phyloP scores from a whole-genome alignment of 768 basidiomycete species.

The Pleurotus pulmonarius region DNA sequence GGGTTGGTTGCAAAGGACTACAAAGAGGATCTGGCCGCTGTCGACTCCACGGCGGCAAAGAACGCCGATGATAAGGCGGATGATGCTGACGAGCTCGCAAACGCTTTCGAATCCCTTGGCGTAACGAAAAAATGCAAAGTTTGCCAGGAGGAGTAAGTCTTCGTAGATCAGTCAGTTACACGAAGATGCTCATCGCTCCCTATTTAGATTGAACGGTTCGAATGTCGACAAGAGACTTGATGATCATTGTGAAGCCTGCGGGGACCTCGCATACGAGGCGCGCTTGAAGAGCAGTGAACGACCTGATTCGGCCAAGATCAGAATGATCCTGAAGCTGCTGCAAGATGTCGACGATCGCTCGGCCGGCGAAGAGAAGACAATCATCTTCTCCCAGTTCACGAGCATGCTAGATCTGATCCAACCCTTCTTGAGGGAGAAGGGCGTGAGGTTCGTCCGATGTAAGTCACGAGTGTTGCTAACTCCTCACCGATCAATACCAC shows the following conservation, averaged over 20 bases:
- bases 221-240: constrained; percentile 29
- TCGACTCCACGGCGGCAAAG: constrained; percentile 59
- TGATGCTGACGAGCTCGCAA: constrained; percentile 72
- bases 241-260: constrained; percentile 60
- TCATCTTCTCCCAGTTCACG: constrained; percentile 94
- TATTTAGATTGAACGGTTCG: neutral
- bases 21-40: constrained; percentile 67
- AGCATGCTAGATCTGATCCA: constrained; percentile 83
- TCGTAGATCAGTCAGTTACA: neutral
- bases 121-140: constrained; percentile 75
- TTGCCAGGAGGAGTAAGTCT: constrained; percentile 65
- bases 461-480: constrained; percentile 29
- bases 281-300: constrained; percentile 37
- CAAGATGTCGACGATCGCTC: constrained; percentile 56
- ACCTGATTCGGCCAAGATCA: constrained; percentile 82
- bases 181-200: neutral
- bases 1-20: constrained; percentile 76
- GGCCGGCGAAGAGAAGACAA: constrained; percentile 78
- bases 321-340: constrained; percentile 75
- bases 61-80: constrained; percentile 49
- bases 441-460: constrained; percentile 83
- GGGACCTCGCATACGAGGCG: constrained; percentile 45
- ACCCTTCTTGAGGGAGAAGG: constrained; percentile 70
- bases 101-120: constrained; percentile 66
- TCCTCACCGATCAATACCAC: neutral